Conservation (phyloP, 164 flowering plant species). For the Malania oleifera region DNA sequence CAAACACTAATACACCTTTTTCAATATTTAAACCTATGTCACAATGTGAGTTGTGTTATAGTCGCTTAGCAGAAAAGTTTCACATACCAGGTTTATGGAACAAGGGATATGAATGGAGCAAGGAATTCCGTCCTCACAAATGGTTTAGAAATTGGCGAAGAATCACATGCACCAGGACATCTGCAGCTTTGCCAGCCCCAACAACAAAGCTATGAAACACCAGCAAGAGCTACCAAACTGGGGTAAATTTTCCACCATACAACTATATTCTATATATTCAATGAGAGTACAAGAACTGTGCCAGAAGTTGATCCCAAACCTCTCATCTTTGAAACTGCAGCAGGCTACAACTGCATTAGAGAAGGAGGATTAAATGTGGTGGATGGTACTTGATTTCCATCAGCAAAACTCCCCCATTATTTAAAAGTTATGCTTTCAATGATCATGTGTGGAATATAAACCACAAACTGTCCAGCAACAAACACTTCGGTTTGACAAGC, state of each 20-base stretch:
- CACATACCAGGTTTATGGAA: constrained; percentile 48
- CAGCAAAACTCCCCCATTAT: neutral
- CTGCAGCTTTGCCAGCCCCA: constrained; percentile 81
- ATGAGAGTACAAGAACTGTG: neutral
- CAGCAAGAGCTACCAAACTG: constrained; percentile 30
- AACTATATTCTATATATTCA: neutral
- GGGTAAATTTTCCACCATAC: constrained; percentile 19
- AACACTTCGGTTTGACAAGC: constrained; percentile 10
- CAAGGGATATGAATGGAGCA: constrained; percentile 39
- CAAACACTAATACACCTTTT: neutral
- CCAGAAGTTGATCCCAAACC: neutral
- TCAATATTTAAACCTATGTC: neutral
- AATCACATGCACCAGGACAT: constrained; percentile 38
- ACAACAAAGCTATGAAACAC: constrained; percentile 39
- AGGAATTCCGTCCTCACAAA: constrained; percentile 23
- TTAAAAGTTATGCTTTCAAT: constrained; percentile 16
- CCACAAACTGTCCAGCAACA: constrained; percentile 11
- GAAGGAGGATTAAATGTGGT: constrained; percentile 3
- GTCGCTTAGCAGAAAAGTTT: constrained; percentile 11
- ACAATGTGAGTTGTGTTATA: constrained; percentile 5
- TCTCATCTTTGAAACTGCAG: neutral
- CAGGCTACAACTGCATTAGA: constrained; percentile 9
- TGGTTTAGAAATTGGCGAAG: constrained; percentile 36
- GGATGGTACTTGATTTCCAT: constrained; percentile 4
- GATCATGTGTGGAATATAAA: constrained; percentile 13